Percentiles rank a stretch among this genome's conserved stretches.
Evolutionary conservation across 2,329 filamentous ascomycete species (phyloP).

Genomic region (Curvularia eragrostidis): DNA sequence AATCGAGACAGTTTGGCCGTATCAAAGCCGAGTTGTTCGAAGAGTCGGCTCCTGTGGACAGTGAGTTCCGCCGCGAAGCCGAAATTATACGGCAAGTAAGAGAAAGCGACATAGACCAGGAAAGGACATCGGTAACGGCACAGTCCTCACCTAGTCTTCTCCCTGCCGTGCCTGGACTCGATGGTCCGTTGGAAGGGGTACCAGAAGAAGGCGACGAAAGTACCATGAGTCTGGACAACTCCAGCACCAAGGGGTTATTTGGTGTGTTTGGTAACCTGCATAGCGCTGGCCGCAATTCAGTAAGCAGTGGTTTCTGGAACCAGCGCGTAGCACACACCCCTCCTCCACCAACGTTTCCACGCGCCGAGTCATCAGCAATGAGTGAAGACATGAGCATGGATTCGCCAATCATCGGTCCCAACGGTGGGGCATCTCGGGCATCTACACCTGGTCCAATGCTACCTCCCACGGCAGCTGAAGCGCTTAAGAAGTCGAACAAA

Average conservation of each 20-base stretch:
- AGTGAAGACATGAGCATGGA: constrained; percentile 78
- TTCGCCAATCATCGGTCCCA: constrained; percentile 59
- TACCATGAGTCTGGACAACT: constrained; percentile 61
- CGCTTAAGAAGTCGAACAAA: constrained; percentile 61
- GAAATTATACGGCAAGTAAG: constrained; percentile 95
- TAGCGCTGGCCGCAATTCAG: constrained; percentile 72
- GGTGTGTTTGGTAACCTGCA: constrained; percentile 80
- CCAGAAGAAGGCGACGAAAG: constrained; percentile 66
- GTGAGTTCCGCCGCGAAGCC: constrained; percentile 87
- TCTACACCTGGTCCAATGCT: constrained; percentile 49
- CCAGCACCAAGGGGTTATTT: constrained; percentile 56
- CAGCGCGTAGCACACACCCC: constrained; percentile 67
- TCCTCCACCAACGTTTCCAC: constrained; percentile 65
- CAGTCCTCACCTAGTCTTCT: constrained; percentile 72
- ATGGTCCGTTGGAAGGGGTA: constrained; percentile 71
- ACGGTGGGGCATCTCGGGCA: constrained; percentile 41
- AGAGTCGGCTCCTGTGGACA: constrained; percentile 85
- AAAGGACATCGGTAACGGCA: constrained; percentile 61
- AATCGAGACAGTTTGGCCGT: constrained; percentile 93
- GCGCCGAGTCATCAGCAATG: constrained; percentile 58
- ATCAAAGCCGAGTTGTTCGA: constrained; percentile 90
- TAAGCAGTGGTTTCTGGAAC: constrained; percentile 79
- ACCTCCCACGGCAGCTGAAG: constrained; percentile 51
- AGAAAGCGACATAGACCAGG: constrained; percentile 77
- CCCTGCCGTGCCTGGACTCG: constrained; percentile 61